phyloP scores from a whole-genome alignment of 2,329 filamentous ascomycete genomes.

The Colletotrichum filicis region DNA sequence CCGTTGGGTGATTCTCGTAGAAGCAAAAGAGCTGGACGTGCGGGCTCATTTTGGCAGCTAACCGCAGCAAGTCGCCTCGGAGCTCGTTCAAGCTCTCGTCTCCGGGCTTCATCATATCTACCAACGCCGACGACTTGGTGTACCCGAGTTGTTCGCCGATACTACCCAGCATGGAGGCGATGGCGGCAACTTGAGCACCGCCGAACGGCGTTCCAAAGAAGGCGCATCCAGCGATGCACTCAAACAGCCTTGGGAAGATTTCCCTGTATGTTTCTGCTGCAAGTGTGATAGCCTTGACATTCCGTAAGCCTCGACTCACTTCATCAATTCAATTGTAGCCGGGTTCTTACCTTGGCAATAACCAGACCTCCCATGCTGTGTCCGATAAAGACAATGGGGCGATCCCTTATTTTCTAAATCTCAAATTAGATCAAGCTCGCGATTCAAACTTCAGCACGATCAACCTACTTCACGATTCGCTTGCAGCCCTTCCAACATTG shows the following conservation, averaged over 20 bases:
- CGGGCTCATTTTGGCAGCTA: conserved; percentile 46
- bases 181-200: conserved; percentile 49
- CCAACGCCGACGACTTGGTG: conserved; percentile 48
- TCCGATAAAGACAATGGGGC: conserved; percentile 55
- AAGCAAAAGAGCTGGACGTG: conserved; percentile 52
- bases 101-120: conserved; percentile 53
- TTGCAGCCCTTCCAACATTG: conserved; percentile 47
- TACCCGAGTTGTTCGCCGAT: conserved; percentile 46
- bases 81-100: conserved; percentile 51
- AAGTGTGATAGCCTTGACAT: conserved; percentile 34
- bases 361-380: conserved; percentile 58
- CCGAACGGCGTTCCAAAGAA: conserved; percentile 56
- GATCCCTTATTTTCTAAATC: conserved; percentile 31
- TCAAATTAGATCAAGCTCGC: not conserved
- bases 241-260: conserved; percentile 51
- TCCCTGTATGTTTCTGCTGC: conserved; percentile 47
- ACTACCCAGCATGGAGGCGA: conserved; percentile 49
- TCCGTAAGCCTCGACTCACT: not conserved
- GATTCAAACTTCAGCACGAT: accelerated
- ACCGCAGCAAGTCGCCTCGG: conserved; percentile 50
- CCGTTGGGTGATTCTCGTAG: conserved; percentile 52
- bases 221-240: conserved; percentile 50
- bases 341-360: conserved; percentile 50
- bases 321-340: not conserved
- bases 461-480: conserved; percentile 47